Base-by-base conservation (phyloP, 2,329 filamentous ascomycete species). In the Aspergillus persii region DNA sequence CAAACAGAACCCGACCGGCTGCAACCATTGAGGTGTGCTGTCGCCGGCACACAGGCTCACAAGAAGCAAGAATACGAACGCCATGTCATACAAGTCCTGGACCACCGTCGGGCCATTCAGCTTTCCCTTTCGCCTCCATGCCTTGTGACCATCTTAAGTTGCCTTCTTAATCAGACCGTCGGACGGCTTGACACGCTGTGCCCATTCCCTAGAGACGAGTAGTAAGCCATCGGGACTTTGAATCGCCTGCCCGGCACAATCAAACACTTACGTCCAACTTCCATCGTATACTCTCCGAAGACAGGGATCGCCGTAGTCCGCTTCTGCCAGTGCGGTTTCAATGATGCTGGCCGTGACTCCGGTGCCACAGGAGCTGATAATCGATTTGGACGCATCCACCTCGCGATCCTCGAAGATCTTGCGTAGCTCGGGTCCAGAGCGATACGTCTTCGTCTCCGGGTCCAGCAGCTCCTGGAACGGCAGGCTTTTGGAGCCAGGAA, bases 311-410 rank as follows among this genome's bases (percentile, higher is more conserved):
- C 89, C 90, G 71, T 87, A 93, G 1, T 87, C 88, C 26, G 93
- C 91, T 74, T 92, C 87, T 31, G 86, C 86, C 56, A 99, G 78
- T 2, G 92, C 95, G 41, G 92, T 89, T 72, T 99, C 95, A 47
- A 99, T 86, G 48, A 97, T 86, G 18, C 91, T 91, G 7, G 95
- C 95, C 9, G 93, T 98, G 54, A 99, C 94, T 36, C 95, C 95
- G 6, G 93, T 97, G 11, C 95, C 95, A 69, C 95, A 99, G 69
- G 86, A 94, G 53, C 87, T 90, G 68, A 98, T 89, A 65, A 97
- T 90, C 3, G 93, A 90, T 74, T 89, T 92, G 30, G 82, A 81
- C 0, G 89, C 86, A 71, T 96, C 88, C 8, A 99, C 79, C 0
- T 92, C 89, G 72, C 89, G 94, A n/a, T 83, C 80, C 73, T 89